These are phyloP conservation scores for Sanghuangporus weigelae DNA, from an alignment of 1,284 basidiomycete genomes.

Conservation along the genomic window DNA sequence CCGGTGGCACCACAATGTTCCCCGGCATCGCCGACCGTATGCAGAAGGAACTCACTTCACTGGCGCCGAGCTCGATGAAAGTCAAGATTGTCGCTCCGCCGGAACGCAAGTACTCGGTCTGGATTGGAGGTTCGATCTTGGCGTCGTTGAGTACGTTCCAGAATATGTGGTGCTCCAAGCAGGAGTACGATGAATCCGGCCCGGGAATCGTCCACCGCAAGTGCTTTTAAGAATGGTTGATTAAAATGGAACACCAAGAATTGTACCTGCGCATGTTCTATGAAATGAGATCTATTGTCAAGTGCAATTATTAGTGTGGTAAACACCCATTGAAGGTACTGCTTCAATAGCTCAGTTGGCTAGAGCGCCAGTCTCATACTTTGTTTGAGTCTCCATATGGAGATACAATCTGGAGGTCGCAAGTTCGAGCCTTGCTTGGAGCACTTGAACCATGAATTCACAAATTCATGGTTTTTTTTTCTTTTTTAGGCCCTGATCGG, in stretches of 20 bases:
- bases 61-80: conserved; percentile 87
- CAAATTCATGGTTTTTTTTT: neutral
- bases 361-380: conserved; percentile 17
- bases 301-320: neutral
- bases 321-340: neutral
- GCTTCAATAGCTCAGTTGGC: conserved; percentile 17
- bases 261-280: too few relatives aligned
- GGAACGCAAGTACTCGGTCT: conserved; percentile 93
- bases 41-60: conserved; percentile 93
- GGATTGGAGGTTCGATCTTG: conserved; percentile 98
- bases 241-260: neutral
- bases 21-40: conserved; percentile 96
- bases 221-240: conserved; percentile 4
- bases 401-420: conserved; percentile 15
- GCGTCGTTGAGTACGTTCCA: conserved; percentile 97
- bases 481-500: too few relatives aligned
- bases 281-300: too few relatives aligned
- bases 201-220: conserved; percentile 82
- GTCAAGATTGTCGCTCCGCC: conserved; percentile 93
- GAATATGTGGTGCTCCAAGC: conserved; percentile 89
- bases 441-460: neutral
- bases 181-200: conserved; percentile 87
- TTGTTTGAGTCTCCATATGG: conserved; percentile 1
- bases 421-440: conserved; percentile 17
- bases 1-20: conserved; percentile 97